phyloP scores from a whole-genome alignment of 495 filamentous ascomycete species.

The Bryoglossum gracile region DNA sequence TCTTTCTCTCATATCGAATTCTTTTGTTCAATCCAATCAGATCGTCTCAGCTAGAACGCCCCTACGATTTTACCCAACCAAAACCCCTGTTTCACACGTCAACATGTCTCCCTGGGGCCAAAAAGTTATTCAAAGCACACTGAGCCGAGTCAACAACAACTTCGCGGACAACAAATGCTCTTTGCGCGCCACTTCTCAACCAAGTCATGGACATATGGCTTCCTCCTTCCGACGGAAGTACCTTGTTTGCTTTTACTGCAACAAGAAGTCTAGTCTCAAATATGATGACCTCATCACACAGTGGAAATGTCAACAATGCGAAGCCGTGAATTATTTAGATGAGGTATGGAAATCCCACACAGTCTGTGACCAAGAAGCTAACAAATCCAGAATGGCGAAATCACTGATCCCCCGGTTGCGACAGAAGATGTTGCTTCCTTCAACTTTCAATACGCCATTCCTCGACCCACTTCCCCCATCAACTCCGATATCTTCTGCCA shows the following conservation, averaged over 20 bases:
- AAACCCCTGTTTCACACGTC: no score
- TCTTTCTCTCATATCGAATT: no score
- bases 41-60: no score
- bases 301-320: constrained; percentile 67
- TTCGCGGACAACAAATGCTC: no score
- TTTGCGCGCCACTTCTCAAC: no score
- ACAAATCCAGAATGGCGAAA: constrained; percentile 60
- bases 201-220: constrained; percentile 38
- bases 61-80: no score
- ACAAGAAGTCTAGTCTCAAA: constrained; percentile 48
- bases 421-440: constrained; percentile 29
- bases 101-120: no score
- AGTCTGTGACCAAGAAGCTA: constrained; percentile 13
- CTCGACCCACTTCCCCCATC: constrained; percentile 26
- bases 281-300: constrained; percentile 42
- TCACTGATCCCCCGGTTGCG: constrained; percentile 74
- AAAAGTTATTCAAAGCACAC: no score
- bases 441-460: constrained; percentile 34
- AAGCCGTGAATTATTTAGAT: constrained; percentile 78
- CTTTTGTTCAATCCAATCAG: no score
- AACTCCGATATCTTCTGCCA: constrained; percentile 61
- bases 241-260: constrained; percentile 73
- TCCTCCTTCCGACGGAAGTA: constrained; percentile 36
- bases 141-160: no score
- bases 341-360: constrained; percentile 32